phyloP scores from a whole-genome alignment of 129 eudicot species.

The Deinandra increscens region DNA sequence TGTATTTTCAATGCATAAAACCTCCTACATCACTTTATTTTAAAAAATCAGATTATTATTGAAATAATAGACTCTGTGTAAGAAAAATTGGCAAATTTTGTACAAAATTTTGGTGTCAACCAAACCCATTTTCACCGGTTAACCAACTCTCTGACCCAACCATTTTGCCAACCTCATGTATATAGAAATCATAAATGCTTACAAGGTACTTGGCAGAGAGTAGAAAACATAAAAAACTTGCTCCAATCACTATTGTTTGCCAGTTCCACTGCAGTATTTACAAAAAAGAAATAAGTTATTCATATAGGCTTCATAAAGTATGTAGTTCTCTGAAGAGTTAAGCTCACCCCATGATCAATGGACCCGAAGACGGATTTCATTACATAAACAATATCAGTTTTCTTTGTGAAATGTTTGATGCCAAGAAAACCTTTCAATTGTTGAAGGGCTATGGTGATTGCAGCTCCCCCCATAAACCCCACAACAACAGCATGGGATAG shows the following conservation, averaged over 20 bases:
- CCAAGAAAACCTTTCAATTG: too few species aligned
- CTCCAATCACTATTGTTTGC: conserved; percentile 82
- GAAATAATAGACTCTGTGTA: neutral
- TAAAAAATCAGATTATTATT: neutral
- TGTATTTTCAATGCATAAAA: neutral
- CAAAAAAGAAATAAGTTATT: conserved; percentile 1
- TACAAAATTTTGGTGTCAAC: neutral
- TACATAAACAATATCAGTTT: conserved; percentile 65
- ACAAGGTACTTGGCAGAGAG: conserved; percentile 67
- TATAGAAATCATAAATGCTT: conserved; percentile 33
- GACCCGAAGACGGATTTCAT: conserved; percentile 64
- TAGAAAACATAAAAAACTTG: conserved; percentile 65
- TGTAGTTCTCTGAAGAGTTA: neutral
- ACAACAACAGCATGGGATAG: too few species aligned
- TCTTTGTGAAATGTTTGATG: conserved; percentile 72
- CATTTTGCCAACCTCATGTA: neutral
- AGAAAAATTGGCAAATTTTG: neutral
- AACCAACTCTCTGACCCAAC: neutral
- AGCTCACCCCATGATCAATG: conserved; percentile 71
- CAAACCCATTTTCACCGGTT: neutral
- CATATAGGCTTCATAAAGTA: neutral
- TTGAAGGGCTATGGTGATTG: too few species aligned
- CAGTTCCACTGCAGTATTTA: conserved; percentile 81
- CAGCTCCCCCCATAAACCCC: too few species aligned
- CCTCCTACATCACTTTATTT: neutral